These are phyloP conservation scores for Calonectria montana DNA, from an alignment of 2,329 filamentous ascomycete species.

Conservation along the genomic window DNA sequence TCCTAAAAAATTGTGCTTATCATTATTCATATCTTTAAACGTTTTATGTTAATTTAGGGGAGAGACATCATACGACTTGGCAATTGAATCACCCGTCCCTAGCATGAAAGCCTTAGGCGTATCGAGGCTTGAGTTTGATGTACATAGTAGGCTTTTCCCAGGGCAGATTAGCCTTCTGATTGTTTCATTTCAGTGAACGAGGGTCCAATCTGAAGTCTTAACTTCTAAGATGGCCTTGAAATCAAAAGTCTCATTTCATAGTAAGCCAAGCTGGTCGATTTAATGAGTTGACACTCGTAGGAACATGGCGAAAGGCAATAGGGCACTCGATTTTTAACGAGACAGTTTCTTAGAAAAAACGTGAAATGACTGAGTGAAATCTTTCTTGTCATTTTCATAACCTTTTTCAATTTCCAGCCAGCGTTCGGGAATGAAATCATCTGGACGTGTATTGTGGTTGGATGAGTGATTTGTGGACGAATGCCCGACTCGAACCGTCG, in stretches of 20 bases:
- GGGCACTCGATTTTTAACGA: not conserved
- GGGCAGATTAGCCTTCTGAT: not conserved
- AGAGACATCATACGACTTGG: no score
- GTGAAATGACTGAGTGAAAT: not conserved
- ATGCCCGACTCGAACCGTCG: not conserved
- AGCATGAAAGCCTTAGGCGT: no score
- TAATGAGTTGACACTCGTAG: no score
- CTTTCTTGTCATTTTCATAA: not conserved
- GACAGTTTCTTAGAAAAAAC: not conserved
- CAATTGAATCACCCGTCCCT: no score
- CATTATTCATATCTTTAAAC: no score
- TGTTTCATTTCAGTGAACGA: not conserved
- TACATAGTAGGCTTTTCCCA: not conserved
- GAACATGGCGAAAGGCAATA: not conserved
- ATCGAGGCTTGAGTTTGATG: not conserved
- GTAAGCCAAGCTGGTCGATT: not conserved
- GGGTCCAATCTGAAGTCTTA: not conserved
- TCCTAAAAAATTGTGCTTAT: no score
- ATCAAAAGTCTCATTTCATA: not conserved
- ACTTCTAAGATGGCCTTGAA: not conserved
- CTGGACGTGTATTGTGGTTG: not conserved
- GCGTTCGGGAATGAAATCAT: not conserved
- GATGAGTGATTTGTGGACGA: not conserved
- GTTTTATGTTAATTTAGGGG: no score
- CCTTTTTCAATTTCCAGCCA: not conserved